Conservation (phyloP, 441 rosid species). For the Gossypium davidsonii region DNA sequence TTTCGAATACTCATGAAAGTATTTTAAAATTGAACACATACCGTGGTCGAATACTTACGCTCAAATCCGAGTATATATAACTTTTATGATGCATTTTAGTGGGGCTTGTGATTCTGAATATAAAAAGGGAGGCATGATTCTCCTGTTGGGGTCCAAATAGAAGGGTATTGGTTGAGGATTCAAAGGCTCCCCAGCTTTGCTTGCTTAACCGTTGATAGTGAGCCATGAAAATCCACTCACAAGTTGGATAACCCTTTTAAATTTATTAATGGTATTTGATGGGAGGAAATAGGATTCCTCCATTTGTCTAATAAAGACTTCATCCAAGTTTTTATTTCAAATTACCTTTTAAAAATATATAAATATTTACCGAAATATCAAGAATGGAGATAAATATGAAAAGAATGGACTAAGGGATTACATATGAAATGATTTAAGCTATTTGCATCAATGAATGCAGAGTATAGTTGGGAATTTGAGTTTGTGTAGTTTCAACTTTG, state of each 20-base stretch:
- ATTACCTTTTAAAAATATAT: background rate
- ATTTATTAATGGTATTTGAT: constrained; percentile 18
- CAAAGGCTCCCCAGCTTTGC: background rate
- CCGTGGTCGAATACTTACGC: background rate
- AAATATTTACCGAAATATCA: background rate
- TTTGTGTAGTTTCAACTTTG: constrained; percentile 21
- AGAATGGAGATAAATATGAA: background rate
- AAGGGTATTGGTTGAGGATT: background rate
- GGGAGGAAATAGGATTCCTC: constrained; percentile 27
- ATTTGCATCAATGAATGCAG: background rate
- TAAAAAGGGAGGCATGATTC: background rate
- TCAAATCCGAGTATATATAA: no score
- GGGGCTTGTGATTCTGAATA: background rate
- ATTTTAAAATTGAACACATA: no score
- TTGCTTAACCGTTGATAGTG: constrained; percentile 37
- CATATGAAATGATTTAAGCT: background rate
- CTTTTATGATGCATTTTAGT: background rate
- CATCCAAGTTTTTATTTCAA: background rate
- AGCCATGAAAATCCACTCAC: constrained; percentile 38
- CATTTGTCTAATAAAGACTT: constrained; percentile 1
- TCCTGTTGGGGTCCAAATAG: background rate
- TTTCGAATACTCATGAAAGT: background rate
- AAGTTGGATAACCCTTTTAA: constrained; percentile 18
- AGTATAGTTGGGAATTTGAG: constrained; percentile 17
- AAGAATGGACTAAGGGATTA: no score